phyloP scores from a whole-genome alignment of 192 early-diverging fungal genomes.

The Kickxella alabastrina region DNA sequence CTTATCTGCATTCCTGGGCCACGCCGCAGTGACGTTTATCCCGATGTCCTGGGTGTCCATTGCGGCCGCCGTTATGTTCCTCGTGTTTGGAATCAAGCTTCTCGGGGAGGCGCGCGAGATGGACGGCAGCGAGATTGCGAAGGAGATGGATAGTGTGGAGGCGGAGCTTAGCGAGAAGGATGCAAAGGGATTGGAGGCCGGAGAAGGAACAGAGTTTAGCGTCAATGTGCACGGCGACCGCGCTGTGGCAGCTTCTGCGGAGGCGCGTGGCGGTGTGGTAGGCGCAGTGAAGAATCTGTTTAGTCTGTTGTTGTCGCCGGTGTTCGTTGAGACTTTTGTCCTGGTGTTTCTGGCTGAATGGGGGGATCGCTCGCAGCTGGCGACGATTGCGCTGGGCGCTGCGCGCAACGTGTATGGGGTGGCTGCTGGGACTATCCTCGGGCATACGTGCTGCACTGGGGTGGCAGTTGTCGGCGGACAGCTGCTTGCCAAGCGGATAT shows the following conservation, averaged over 20 bases:
- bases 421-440: slow-evolving; percentile 78
- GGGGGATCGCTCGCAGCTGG: slow-evolving; percentile 96
- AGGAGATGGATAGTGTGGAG: slow-evolving; percentile 91
- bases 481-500: slow-evolving; percentile 79
- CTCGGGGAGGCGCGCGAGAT: slow-evolving; percentile 78
- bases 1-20: slow-evolving; percentile 89
- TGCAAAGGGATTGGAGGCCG: slow-evolving; percentile 56
- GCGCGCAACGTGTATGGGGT: slow-evolving; percentile 92
- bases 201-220: slow-evolving; percentile 37
- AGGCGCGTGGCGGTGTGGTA: slow-evolving; percentile 30
- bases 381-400: slow-evolving; percentile 92
- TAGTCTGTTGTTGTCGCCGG: slow-evolving; percentile 78
- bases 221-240: slow-evolving; percentile 32
- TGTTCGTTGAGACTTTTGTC: slow-evolving; percentile 94
- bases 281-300: slow-evolving; percentile 66
- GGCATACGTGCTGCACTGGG: slow-evolving; percentile 89
- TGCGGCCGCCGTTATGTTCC: slow-evolving; percentile 79
- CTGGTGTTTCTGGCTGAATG: slow-evolving; percentile 97
- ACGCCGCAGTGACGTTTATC: slow-evolving; percentile 82
- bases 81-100: slow-evolving; percentile 92
- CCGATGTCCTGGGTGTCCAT: slow-evolving; percentile 84
- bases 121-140: slow-evolving; percentile 80
- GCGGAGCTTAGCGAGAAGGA: slow-evolving; percentile 79
- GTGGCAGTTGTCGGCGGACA: slow-evolving; percentile 92
- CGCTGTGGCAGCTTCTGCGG: slow-evolving; percentile 15